phyloP scores from a whole-genome alignment of 108 stramenopile genomes.

The Skeletonema potamos region DNA sequence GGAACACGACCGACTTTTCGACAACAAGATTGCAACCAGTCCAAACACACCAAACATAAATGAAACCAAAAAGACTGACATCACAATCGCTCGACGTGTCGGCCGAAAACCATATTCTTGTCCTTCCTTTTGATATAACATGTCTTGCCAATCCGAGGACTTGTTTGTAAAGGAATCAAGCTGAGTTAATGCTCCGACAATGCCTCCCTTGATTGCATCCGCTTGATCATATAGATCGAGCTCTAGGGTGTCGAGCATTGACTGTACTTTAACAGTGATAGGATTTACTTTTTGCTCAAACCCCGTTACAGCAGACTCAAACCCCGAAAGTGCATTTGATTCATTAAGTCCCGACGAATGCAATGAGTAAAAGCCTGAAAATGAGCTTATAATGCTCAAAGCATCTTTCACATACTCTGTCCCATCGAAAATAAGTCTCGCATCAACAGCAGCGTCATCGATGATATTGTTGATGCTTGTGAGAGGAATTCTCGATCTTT shows the following conservation, averaged over 20 bases:
- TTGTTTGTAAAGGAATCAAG: constrained; percentile 24
- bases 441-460: constrained; percentile 40
- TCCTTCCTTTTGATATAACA: constrained; percentile 30
- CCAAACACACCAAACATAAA: constrained; percentile 21
- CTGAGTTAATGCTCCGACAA: constrained; percentile 27
- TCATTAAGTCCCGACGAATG: constrained; percentile 38
- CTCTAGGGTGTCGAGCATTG: constrained; percentile 46
- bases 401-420: constrained; percentile 48
- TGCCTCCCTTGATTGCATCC: constrained; percentile 36
- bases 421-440: constrained; percentile 37
- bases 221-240: constrained; percentile 36
- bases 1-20: constrained; percentile 19
- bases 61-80: constrained; percentile 34
- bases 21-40: constrained; percentile 26
- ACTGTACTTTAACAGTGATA: constrained; percentile 38
- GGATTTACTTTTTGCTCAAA: constrained; percentile 43
- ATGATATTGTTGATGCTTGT: constrained; percentile 34
- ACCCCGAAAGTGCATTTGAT: constrained; percentile 9
- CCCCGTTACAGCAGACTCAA: constrained; percentile 24
- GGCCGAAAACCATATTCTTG: constrained; percentile 28
- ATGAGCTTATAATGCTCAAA: constrained; percentile 32
- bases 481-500: constrained; percentile 38
- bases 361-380: constrained; percentile 23
- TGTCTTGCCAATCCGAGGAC: constrained; percentile 16
- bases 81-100: constrained; percentile 16